Evolutionary conservation across 2,329 filamentous ascomycete genomes (phyloP).

Genomic region (Simplicillium sp.): DNA sequence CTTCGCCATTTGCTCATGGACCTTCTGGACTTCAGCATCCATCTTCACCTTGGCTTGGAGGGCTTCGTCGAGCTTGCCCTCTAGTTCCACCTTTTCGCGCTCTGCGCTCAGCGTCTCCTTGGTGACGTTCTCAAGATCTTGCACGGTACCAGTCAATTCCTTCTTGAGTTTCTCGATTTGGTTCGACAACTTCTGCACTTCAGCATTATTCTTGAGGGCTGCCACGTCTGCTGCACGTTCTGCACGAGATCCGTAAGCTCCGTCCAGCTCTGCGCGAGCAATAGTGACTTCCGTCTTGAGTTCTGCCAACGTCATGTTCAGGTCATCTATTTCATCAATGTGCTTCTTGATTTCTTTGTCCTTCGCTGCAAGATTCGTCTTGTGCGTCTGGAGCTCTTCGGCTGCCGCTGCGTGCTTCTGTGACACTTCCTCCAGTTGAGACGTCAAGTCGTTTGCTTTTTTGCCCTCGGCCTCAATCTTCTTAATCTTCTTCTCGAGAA

Average conservation of each 20-base stretch:
- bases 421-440: conserved; percentile 19
- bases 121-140: conserved; percentile 44
- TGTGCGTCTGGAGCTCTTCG: conserved; percentile 12
- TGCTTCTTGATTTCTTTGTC: conserved; percentile 36
- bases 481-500: conserved; percentile 31
- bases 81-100: conserved; percentile 37
- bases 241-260: conserved; percentile 49
- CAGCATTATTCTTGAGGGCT: conserved; percentile 37
- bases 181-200: conserved; percentile 33
- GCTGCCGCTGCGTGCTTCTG: conserved; percentile 8
- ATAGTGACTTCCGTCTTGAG: conserved; percentile 54
- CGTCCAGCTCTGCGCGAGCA: conserved; percentile 51
- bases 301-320: conserved; percentile 44
- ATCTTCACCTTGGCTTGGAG: conserved; percentile 26
- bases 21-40: conserved; percentile 29
- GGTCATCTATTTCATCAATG: conserved; percentile 39
- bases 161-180: conserved; percentile 40
- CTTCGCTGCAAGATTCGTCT: conserved; percentile 18
- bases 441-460: conserved; percentile 13
- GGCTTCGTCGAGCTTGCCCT: conserved; percentile 30
- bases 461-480: conserved; percentile 20
- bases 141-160: conserved; percentile 39
- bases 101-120: conserved; percentile 40
- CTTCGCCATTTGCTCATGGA: conserved; percentile 24
- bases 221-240: conserved; percentile 50